Percentiles rank a stretch among this genome's conserved stretches.
Conservation (phyloP, 805 yeast species). For the Candida loeiensis region DNA sequence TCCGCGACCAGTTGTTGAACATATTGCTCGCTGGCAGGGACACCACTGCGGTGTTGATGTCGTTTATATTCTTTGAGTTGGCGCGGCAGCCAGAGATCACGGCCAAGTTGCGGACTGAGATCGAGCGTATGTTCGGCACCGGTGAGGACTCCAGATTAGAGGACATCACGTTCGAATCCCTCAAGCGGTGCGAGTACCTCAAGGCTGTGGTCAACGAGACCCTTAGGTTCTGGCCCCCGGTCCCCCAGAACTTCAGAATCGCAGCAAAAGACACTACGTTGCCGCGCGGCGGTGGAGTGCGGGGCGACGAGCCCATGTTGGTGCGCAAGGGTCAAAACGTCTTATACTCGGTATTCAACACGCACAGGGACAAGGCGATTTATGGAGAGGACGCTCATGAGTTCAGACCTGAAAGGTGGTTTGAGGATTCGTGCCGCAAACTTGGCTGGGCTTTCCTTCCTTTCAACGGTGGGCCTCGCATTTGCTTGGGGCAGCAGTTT, state of each 20-base stretch:
- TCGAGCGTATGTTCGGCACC: slow-evolving; percentile 29
- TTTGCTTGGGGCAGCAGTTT: slow-evolving; percentile 39
- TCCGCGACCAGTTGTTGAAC: slow-evolving; percentile 50
- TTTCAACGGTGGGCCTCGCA: slow-evolving; percentile 38
- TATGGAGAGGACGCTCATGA: slow-evolving; percentile 34
- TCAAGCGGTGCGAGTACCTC: slow-evolving; percentile 47
- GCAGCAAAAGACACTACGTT: slow-evolving; percentile 45
- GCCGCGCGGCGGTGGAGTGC: slow-evolving; percentile 49
- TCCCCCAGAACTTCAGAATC: slow-evolving; percentile 46
- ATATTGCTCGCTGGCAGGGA: slow-evolving; percentile 54
- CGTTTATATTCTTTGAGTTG: slow-evolving; percentile 44
- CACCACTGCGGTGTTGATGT: slow-evolving; percentile 50
- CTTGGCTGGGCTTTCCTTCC: slow-evolving; percentile 37
- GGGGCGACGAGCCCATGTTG: slow-evolving; percentile 19
- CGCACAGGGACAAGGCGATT: slow-evolving; percentile 17
- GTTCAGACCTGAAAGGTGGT: slow-evolving; percentile 41
- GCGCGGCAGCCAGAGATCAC: slow-evolving; percentile 40
- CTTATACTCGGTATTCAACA: slow-evolving; percentile 17
- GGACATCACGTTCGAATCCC: slow-evolving; percentile 44
- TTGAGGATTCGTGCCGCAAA: slow-evolving; percentile 20
- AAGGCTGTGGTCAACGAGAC: slow-evolving; percentile 47
- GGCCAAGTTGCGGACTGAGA: slow-evolving; percentile 34
- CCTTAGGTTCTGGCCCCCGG: slow-evolving; percentile 50
- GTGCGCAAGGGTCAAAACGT: slow-evolving; percentile 25
- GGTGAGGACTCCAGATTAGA: slow-evolving; percentile 33